phyloP scores from a whole-genome alignment of 331 rosid species.

The Malus hybrid region DNA sequence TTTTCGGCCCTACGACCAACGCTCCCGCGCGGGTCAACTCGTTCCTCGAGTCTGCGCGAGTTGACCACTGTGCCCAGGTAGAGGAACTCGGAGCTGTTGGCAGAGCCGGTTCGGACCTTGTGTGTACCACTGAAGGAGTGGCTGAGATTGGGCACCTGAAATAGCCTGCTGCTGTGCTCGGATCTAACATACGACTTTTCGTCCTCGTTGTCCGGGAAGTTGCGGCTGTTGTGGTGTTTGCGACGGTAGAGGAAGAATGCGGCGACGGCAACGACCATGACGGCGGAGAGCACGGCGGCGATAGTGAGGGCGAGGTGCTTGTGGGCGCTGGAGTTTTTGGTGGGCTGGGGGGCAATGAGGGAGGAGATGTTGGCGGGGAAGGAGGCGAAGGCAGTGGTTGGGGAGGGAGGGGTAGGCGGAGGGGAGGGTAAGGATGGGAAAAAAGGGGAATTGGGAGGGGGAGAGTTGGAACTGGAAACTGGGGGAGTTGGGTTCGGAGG shows the following conservation, averaged over 20 bases:
- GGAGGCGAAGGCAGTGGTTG: constrained; percentile 48
- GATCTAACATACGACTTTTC: constrained; percentile 55
- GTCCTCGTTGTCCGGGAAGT: constrained; percentile 32
- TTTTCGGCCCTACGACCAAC: neutral
- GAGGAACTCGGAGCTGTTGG: constrained; percentile 77
- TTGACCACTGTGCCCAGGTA: constrained; percentile 45
- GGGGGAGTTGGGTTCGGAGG: constrained; percentile 32
- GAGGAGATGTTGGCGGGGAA: constrained; percentile 95
- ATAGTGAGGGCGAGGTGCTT: constrained; percentile 38
- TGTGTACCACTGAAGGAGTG: constrained; percentile 13
- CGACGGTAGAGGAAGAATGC: constrained; percentile 44
- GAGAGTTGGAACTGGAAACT: constrained; percentile 36
- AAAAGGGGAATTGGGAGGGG: constrained; percentile 53
- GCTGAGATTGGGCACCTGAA: constrained; percentile 23
- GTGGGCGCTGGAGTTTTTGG: constrained; percentile 26
- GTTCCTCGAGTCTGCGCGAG: constrained; percentile 35
- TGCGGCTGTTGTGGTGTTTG: constrained; percentile 7
- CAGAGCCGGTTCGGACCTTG: constrained; percentile 32
- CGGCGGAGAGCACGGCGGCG: constrained; percentile 37
- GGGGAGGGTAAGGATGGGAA: constrained; percentile 64
- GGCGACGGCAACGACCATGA: constrained; percentile 21
- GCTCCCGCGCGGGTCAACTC: neutral
- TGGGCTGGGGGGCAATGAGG: constrained; percentile 53
- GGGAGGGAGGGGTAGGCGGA: constrained; percentile 48
- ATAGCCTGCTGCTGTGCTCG: constrained; percentile 50